Percentiles rank a stretch among this genome's conserved stretches.
These are phyloP conservation scores for Kodamaea nitidulidarum DNA, from an alignment of 805 yeast species.

Conservation along the genomic window DNA sequence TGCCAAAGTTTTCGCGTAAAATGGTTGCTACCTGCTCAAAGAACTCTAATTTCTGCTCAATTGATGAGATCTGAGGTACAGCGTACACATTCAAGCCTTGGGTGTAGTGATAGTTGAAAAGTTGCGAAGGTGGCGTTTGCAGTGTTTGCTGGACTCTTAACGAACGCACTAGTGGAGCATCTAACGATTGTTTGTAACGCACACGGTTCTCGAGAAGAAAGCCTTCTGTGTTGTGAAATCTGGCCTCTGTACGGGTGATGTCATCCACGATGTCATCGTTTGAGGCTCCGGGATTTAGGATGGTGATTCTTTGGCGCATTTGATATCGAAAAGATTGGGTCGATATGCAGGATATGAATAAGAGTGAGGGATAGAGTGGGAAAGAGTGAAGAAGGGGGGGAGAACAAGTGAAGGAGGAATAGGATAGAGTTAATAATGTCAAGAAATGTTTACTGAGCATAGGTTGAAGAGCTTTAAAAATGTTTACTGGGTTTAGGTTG, in stretches of 20 bases:
- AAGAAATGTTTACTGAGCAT: no score
- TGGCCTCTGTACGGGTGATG: conserved; percentile 5
- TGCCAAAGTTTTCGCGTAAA: conserved; percentile 4
- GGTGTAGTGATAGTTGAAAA: conserved; percentile 25
- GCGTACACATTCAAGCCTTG: conserved; percentile 30
- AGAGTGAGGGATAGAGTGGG: not conserved
- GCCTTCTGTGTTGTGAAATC: conserved; percentile 5
- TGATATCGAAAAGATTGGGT: not conserved
- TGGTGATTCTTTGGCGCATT: conserved; percentile 27
- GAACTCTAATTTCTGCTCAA: conserved; percentile 17
- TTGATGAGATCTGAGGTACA: conserved; percentile 19
- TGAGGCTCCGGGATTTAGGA: conserved; percentile 22
- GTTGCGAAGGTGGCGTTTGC: conserved; percentile 1
- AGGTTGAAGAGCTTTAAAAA: no score
- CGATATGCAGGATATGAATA: no score
- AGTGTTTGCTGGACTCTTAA: conserved; percentile 17
- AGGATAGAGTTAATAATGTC: no score
- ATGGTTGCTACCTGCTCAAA: conserved; percentile 16
- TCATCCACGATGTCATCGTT: conserved; percentile 22
- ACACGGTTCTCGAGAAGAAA: conserved; percentile 8
- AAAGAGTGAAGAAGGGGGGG: no score
- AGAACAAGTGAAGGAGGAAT: not conserved
- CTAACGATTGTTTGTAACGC: not conserved
- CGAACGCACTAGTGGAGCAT: conserved; percentile 14
- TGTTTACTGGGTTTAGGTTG: no score